Evolutionary conservation across 306 rosid genomes (phyloP), one percentile per base, ranked within the genome.

Genomic region (Vigna hirtella): DNA sequence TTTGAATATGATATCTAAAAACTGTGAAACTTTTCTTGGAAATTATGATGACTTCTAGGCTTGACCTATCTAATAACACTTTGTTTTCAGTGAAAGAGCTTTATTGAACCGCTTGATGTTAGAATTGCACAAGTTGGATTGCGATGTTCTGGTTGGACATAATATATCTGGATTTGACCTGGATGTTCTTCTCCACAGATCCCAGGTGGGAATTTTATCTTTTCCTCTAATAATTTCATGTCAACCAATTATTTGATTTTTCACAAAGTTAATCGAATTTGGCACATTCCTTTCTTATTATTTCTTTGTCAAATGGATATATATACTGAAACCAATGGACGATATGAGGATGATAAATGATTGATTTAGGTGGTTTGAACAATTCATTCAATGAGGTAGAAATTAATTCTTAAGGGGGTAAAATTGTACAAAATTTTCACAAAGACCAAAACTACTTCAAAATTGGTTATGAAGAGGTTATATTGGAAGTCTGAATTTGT

Each of bases 131-230:
- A 93, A 95, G 82, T 79, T 93, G 87, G 99, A 95, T 76, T 85
- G 96, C 72, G 99, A 95, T 85, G 88, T 93, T 83, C 88, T 92
- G 58, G 96, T 95, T 87, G 99, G 99, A 70, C 99, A 95, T 79
- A 91, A 93, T 81, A 88, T 95, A 76, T 95, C 99, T 56, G 98
- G 98, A 85, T 91, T 91, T 82, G 99, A 95, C 82, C 85, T 95
- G 77, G 99, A 95, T 83, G 90, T 90, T 77, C 96, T 95, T 74
- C 97, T 95, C 86, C 97, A 90, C 74, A 90, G 99, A 87, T 88
- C 86, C 43, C 97, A 95, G 99, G 98, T 95, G 74, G 85, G 82
- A 71, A 30, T 48, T 70, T 77, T 50, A 34, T 50, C 36, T 38
- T 42, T 47, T 52, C 36, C 57, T 75, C 22, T 6, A 48, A 40